Evolutionary conservation across 2,329 filamentous ascomycete genomes (phyloP).

Genomic region (Aspergillus carbonarius): DNA sequence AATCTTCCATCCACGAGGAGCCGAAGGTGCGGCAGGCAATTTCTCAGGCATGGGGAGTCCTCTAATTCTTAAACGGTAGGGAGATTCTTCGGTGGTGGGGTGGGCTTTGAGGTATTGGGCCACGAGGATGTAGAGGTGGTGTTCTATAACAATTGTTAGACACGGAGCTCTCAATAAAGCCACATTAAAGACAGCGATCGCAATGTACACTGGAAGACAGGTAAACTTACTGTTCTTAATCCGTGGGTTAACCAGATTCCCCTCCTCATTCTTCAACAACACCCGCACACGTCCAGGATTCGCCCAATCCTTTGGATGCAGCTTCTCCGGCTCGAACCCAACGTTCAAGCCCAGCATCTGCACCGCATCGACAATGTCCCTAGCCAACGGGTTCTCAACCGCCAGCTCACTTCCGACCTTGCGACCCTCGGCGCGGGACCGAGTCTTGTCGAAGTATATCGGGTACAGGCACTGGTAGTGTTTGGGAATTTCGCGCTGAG

Average conservation of each 20-base stretch:
- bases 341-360: conserved; percentile 59
- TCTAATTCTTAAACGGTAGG: conserved; percentile 69
- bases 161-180: neutral
- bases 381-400: conserved; percentile 80
- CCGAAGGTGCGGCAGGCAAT: conserved; percentile 69
- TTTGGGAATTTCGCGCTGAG: conserved; percentile 61
- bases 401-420: conserved; percentile 72
- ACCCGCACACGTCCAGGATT: conserved; percentile 91
- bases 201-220: neutral
- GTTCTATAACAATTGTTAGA: conserved; percentile 50
- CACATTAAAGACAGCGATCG: neutral
- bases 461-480: conserved; percentile 90
- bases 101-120: conserved; percentile 72
- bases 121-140: conserved; percentile 82
- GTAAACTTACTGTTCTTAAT: conserved; percentile 63
- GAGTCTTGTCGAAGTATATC: conserved; percentile 81
- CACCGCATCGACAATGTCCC: conserved; percentile 86
- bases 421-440: conserved; percentile 70
- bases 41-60: conserved; percentile 68
- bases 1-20: conserved; percentile 90
- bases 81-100: conserved; percentile 71
- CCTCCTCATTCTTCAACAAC: conserved; percentile 60
- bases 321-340: conserved; percentile 89
- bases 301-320: conserved; percentile 94
- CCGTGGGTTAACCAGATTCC: conserved; percentile 48